phyloP scores from a whole-genome alignment of 2,329 filamentous ascomycete species.

The Monascus ruber region DNA sequence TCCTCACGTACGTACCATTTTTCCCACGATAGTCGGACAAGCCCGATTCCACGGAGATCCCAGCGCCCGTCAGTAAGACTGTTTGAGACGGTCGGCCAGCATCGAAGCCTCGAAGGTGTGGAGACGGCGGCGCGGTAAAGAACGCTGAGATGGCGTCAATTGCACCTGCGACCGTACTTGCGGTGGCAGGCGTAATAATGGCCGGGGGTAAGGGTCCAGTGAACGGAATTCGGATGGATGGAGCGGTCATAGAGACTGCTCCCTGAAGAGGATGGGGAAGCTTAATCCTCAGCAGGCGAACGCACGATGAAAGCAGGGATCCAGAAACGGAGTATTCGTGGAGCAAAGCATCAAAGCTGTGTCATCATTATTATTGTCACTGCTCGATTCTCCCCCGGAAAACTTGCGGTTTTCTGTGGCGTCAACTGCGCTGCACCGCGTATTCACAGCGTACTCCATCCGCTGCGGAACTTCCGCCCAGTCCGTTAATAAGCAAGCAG shows the following conservation, averaged over 20 bases:
- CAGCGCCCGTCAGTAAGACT: conserved; percentile 66
- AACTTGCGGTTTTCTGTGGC: too few species aligned
- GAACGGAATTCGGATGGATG: conserved; percentile 80
- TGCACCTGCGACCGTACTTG: conserved; percentile 59
- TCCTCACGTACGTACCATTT: conserved; percentile 85
- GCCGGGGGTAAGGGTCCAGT: conserved; percentile 70
- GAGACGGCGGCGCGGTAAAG: conserved; percentile 50
- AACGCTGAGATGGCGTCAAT: conserved; percentile 68
- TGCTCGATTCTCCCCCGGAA: too few species aligned
- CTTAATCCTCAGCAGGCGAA: too few species aligned
- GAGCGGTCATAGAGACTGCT: conserved; percentile 49
- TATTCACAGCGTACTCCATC: too few species aligned
- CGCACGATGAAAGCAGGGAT: neutral
- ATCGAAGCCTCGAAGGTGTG: conserved; percentile 33
- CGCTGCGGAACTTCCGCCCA: too few species aligned
- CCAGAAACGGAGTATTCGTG: neutral
- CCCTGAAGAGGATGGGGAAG: conserved; percentile 4
- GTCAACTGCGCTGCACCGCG: too few species aligned
- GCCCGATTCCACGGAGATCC: conserved; percentile 85
- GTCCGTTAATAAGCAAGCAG: too few species aligned
- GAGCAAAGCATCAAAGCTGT: too few species aligned
- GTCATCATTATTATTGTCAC: too few species aligned
- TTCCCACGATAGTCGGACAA: conserved; percentile 84
- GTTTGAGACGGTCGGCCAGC: conserved; percentile 44
- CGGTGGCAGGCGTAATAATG: conserved; percentile 60